These are phyloP conservation scores for Suillus plorans DNA, from an alignment of 768 basidiomycete species.

Conservation along the genomic window DNA sequence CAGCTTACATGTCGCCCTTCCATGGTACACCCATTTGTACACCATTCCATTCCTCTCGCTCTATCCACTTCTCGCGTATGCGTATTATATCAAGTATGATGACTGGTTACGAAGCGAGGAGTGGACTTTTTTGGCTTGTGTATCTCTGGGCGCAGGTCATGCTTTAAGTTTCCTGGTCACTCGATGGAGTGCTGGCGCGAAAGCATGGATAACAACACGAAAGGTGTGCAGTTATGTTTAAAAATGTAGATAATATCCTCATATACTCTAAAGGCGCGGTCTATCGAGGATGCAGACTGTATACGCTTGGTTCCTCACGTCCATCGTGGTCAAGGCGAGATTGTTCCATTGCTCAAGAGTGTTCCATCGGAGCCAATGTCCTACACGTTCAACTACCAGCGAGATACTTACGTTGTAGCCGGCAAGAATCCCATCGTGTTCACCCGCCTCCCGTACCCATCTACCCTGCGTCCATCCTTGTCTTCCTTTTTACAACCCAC, in stretches of 20 bases:
- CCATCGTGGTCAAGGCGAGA: slow-evolving; percentile 88
- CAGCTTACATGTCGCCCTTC: slow-evolving; percentile 63
- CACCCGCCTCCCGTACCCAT: slow-evolving; percentile 84
- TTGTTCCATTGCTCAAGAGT: slow-evolving; percentile 73
- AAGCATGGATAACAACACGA: slow-evolving; percentile 77
- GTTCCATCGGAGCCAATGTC: slow-evolving; percentile 52
- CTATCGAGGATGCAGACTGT: slow-evolving; percentile 71
- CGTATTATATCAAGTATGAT: slow-evolving; percentile 90
- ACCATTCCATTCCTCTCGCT: slow-evolving; percentile 74
- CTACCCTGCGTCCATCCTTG: slow-evolving; percentile 66
- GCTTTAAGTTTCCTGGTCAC: slow-evolving; percentile 92
- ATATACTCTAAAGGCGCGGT: slow-evolving; percentile 45
- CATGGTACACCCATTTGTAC: slow-evolving; percentile 74
- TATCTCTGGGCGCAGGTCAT: slow-evolving; percentile 81
- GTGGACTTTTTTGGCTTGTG: slow-evolving; percentile 95
- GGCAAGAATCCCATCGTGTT: slow-evolving; percentile 62
- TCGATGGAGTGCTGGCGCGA: slow-evolving; percentile 80
- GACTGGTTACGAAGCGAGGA: slow-evolving; percentile 91
- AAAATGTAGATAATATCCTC: slow-evolving; percentile 2
- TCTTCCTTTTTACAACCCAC: slow-evolving; percentile 59
- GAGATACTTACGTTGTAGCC: slow-evolving; percentile 83
- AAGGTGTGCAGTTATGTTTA: slow-evolving; percentile 44
- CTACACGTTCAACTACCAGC: slow-evolving; percentile 92
- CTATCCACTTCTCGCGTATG: slow-evolving; percentile 84
- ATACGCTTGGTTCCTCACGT: slow-evolving; percentile 78